These are phyloP conservation scores for Crepidotus sp. DNA, from an alignment of 1,284 basidiomycete species.

Conservation along the genomic window DNA sequence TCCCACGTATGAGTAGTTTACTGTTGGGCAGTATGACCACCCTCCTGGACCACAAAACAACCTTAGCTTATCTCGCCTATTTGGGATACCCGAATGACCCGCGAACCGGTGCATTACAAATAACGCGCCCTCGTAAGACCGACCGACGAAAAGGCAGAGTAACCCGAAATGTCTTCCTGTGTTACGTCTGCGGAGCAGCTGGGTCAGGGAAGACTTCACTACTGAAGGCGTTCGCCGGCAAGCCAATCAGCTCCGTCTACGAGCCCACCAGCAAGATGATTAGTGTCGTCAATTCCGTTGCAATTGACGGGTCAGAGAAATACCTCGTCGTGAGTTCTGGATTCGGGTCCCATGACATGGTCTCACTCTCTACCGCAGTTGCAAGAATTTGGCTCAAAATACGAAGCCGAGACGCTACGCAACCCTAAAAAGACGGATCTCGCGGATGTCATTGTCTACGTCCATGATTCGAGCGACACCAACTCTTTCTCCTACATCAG, in stretches of 20 bases:
- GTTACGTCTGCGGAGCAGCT: slow-evolving; percentile 91
- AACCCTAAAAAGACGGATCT: slow-evolving; percentile 86
- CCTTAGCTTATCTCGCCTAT: slow-evolving; percentile 94
- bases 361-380: slow-evolving; percentile 42
- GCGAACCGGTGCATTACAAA: slow-evolving; percentile 70
- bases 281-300: slow-evolving; percentile 92
- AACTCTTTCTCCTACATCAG: slow-evolving; percentile 99
- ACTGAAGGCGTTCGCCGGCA: slow-evolving; percentile 79
- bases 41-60: slow-evolving; percentile 84
- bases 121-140: slow-evolving; percentile 75
- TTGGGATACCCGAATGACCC: slow-evolving; percentile 75
- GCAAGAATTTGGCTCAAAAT: slow-evolving; percentile 95
- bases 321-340: slow-evolving; percentile 80
- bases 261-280: slow-evolving; percentile 86
- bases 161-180: slow-evolving; percentile 83
- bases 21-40: slow-evolving; percentile 79
- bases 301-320: slow-evolving; percentile 91
- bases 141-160: slow-evolving; percentile 86
- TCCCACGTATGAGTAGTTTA: background rate
- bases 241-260: slow-evolving; percentile 63
- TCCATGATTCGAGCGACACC: slow-evolving; percentile 96
- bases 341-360: background rate
- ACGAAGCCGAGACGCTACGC: slow-evolving; percentile 85
- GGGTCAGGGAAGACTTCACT: slow-evolving; percentile 93
- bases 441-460: slow-evolving; percentile 92